Percentiles rank a stretch among this genome's conserved stretches.
phyloP scores from a whole-genome alignment of 139 green algal species.

The Coelastrella sp. region DNA sequence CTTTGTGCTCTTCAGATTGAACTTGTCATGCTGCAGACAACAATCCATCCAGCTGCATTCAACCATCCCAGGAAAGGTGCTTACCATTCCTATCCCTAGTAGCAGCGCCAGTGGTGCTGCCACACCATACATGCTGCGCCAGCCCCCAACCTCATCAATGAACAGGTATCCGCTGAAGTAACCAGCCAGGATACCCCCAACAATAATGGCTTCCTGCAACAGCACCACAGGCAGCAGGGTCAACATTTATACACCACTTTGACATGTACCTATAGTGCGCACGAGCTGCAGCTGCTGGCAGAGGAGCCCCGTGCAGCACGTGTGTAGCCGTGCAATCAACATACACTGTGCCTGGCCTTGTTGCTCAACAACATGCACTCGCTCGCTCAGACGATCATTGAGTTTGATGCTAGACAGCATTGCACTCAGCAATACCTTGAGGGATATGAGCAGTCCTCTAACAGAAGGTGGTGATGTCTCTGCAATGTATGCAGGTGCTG shows the following conservation, averaged over 20 bases:
- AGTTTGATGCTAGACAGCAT: no score
- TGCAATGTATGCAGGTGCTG: constrained; percentile 93
- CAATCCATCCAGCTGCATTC: background rate
- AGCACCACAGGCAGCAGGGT: background rate
- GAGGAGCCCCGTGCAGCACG: no score
- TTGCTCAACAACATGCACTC: no score
- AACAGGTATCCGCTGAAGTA: constrained; percentile 72
- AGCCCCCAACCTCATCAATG: constrained; percentile 79
- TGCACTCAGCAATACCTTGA: no score
- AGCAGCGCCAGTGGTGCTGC: constrained; percentile 63
- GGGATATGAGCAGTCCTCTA: constrained; percentile 83
- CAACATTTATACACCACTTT: no score
- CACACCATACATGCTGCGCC: constrained; percentile 82
- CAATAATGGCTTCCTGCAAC: constrained; percentile 89
- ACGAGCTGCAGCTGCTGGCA: no score
- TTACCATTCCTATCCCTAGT: constrained; percentile 72
- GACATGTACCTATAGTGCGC: no score
- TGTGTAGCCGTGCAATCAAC: no score
- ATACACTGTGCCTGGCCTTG: no score
- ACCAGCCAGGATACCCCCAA: constrained; percentile 89
- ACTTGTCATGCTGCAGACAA: no score
- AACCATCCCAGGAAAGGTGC: background rate
- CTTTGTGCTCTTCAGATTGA: no score
- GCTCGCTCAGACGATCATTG: no score
- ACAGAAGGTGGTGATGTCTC: constrained; percentile 81